Base-by-base conservation (phyloP, 2,329 filamentous ascomycete species). In the Penicillium sp. region DNA sequence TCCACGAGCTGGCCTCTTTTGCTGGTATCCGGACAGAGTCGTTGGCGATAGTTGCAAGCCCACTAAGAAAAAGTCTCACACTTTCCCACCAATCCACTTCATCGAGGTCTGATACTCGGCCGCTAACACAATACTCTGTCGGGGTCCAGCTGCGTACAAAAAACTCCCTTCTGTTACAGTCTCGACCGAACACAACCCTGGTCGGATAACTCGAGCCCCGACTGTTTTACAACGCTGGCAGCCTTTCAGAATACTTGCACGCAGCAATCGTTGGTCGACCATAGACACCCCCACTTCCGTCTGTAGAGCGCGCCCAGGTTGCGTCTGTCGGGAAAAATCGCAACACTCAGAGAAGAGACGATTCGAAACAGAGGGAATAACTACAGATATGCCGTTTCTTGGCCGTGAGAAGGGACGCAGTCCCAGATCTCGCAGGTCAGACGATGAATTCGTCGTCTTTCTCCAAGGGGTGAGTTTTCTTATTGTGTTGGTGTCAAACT, bases 391-490 rank as follows among this genome's bases (percentile, higher is more conserved):
- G 63, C 57, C 64, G 31, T 50, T 51, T 4, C 49, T 62, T 17
- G 53, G 52, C 19, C 57, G 58, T 30, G 59, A 62, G 28, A 67
- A 62, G 46, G 56, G 56, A 37, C 60, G 61, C 25, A 51, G 44
- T 21, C 36, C 56, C 10, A 60, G 52, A 47, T 36, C 53, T 30
- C 56, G 64, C 47, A 58, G 56, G 17, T 57, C 60, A 4, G 67
- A 70, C 17, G 67, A 69, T 45, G 67, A 70, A 54, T 70, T 67
- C 32, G 67, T 70, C n/a, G 48, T 70, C 9, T 70, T 69, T 41
- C 57, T 70, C 13, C 67, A 69, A 40, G 67, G 67, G 14, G 67
- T 70, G 52, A 59, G 64, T 41, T n/a, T 7, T 6, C 5, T 6
- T 13, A 10, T 13, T 5, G 6, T 14, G 13, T 14, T 7, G 6